Base-by-base conservation (phyloP, 352 stramenopile genomes). In the Globisporangium recalcitrans region DNA sequence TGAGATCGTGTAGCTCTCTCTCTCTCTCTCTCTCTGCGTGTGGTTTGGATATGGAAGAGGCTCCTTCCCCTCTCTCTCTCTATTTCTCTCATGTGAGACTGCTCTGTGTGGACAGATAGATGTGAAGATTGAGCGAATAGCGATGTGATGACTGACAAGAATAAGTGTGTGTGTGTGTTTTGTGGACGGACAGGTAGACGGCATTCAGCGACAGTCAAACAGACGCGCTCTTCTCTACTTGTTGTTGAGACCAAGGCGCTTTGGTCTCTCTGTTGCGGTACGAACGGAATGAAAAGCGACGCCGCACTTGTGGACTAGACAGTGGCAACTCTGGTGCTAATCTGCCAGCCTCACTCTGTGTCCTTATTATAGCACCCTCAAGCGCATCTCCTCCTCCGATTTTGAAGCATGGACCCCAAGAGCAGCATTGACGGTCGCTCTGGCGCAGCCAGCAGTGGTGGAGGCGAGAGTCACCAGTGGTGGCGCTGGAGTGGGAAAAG, bases 401-500 rank as follows among this genome's bases (percentile, higher is more conserved):
- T 54, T 32, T 16, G 14, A 55, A 40, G 49, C 16, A 52, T 52
- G 36, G 38, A 51, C 24, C 11, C 27, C 19, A 57, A 54, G 22
- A 58, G 47, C 19, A 68, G 34, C 10, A 24, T 75, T 79, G 73
- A 69, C 77, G 63, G 67, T 65, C 54, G 59, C 38, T 71, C 78
- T 71, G 62, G 49, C 26, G 26, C 54, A 52, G 48, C 53, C 40
- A 63, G 65, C 26, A 70, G 63, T 52, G 32, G 51, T 14, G 54
- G 51, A 34, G 60, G 49, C 38, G 77, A 80, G 8, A 60, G 62
- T 22, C 44, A 42, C 42, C 64, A 74, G 21, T 91, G 82, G 84
- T 91, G 80, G 84, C 78, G 80, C 58, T 93, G 82, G 82, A 88
- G 87, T 51, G 84, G 82, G 59, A 86, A 83, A 63, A 91, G 80